Evolutionary conservation across 1,284 basidiomycete species (phyloP).

Genomic region (Chalciporus sp.): DNA sequence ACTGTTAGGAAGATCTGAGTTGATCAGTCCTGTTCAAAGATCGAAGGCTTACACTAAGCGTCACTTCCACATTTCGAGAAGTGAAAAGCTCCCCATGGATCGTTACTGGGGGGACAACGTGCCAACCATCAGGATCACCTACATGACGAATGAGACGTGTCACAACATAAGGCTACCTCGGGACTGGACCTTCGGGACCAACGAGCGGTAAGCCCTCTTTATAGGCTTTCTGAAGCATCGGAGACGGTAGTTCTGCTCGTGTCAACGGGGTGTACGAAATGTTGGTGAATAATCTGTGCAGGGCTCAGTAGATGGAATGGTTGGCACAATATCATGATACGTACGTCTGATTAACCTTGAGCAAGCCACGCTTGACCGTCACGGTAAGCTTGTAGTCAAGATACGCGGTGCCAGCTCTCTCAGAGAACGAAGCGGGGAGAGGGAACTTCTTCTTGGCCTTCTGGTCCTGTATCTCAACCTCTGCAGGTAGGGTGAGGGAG

Average conservation of each 20-base stretch:
- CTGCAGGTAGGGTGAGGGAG: constrained; percentile 44
- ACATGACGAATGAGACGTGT: not conserved
- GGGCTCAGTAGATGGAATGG: not conserved
- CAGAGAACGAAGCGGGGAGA: constrained; percentile 52
- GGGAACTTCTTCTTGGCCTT: constrained; percentile 36
- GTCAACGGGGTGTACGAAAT: constrained; percentile 46
- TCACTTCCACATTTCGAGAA: constrained; percentile 40
- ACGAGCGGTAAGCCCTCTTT: constrained; percentile 41
- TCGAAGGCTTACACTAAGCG: constrained; percentile 40
- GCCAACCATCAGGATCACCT: constrained; percentile 53
- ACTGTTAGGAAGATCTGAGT: constrained; percentile 34
- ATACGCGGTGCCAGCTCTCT: constrained; percentile 46
- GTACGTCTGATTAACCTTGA: constrained; percentile 46
- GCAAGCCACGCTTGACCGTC: constrained; percentile 46
- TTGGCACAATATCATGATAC: constrained; percentile 9
- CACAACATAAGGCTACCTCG: not conserved
- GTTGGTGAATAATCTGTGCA: constrained; percentile 27
- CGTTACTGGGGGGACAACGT: constrained; percentile 38
- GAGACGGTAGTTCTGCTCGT: constrained; percentile 47
- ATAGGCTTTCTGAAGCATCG: constrained; percentile 49
- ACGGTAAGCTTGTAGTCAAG: constrained; percentile 54
- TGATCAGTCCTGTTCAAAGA: not conserved
- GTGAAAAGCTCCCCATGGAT: constrained; percentile 49
- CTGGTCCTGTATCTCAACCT: constrained; percentile 38
- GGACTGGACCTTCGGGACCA: constrained; percentile 40